Conservation (phyloP, 2,329 filamentous ascomycete genomes). For the Calonectria leucothoes region DNA sequence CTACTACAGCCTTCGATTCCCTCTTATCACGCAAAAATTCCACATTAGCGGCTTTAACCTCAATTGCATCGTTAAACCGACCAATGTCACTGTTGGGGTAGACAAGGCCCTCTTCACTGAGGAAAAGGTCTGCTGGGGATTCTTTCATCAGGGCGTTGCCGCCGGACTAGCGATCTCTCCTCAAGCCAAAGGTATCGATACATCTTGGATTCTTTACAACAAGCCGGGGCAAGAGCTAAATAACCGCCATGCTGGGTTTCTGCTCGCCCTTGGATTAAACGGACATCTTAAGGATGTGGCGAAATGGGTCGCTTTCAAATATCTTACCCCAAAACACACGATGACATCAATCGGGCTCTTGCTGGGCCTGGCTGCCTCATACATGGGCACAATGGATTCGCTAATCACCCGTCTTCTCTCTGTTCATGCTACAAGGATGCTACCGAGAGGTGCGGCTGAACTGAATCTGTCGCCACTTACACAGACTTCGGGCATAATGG, state of each 20-base stretch:
- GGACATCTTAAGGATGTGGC: slow-evolving; percentile 94
- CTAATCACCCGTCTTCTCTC: slow-evolving; percentile 93
- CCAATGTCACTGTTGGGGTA: slow-evolving; percentile 92
- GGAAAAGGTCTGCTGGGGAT: slow-evolving; percentile 98
- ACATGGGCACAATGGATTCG: slow-evolving; percentile 97
- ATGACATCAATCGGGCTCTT: slow-evolving; percentile 99
- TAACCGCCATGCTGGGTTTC: slow-evolving; percentile 94
- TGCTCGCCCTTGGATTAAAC: slow-evolving; percentile 91
- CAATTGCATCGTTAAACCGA: slow-evolving; percentile 90
- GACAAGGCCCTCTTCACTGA: slow-evolving; percentile 90
- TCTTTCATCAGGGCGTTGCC: slow-evolving; percentile 97
- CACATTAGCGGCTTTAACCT: slow-evolving; percentile 91
- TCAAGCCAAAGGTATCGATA: slow-evolving; percentile 92
- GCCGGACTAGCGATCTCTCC: slow-evolving; percentile 91
- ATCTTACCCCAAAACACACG: slow-evolving; percentile 97
- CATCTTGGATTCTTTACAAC: slow-evolving; percentile 99
- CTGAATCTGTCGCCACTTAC: slow-evolving; percentile 93
- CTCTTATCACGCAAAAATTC: slow-evolving; percentile 92
- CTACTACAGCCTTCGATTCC: slow-evolving; percentile 87
- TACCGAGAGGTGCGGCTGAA: slow-evolving; percentile 92
- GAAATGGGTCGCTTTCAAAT: slow-evolving; percentile 99
- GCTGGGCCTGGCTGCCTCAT: slow-evolving; percentile 90
- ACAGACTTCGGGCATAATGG: slow-evolving; percentile 97
- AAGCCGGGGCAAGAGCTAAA: slow-evolving; percentile 88
- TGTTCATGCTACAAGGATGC: slow-evolving; percentile 94